These are phyloP conservation scores for Cokeromyces recurvatus DNA, from an alignment of 371 early-diverging fungal species.

Conservation along the genomic window DNA sequence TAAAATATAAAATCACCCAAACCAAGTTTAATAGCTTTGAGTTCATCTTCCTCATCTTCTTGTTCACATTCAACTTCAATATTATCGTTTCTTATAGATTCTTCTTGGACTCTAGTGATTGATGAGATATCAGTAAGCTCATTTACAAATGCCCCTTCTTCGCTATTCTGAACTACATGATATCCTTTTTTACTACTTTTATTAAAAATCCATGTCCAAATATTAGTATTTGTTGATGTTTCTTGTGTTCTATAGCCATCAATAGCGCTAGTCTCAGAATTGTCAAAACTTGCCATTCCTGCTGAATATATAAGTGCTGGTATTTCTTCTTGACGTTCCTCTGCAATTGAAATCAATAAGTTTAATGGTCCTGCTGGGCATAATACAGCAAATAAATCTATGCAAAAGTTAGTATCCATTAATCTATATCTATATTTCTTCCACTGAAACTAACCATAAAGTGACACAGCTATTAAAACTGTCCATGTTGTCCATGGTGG, in stretches of 20 bases:
- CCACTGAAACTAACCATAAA: slow-evolving; percentile 10
- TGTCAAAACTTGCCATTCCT: slow-evolving; percentile 19
- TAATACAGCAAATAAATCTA: slow-evolving; percentile 15
- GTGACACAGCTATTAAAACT: slow-evolving; percentile 17
- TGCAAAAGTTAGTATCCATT: no score
- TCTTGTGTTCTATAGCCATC: slow-evolving; percentile 10
- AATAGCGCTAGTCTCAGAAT: background rate
- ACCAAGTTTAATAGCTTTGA: slow-evolving; percentile 19
- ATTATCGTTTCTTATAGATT: no score
- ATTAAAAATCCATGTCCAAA: slow-evolving; percentile 2
- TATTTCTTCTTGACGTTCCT: slow-evolving; percentile 18
- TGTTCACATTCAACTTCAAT: background rate
- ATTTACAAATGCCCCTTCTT: background rate
- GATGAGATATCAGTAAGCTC: background rate
- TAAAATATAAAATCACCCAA: slow-evolving; percentile 24
- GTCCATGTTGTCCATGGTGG: slow-evolving; percentile 25
- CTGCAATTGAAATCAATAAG: slow-evolving; percentile 15
- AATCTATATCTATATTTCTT: no score
- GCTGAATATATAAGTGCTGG: slow-evolving; percentile 20
- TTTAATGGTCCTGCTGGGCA: slow-evolving; percentile 16
- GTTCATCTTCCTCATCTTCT: slow-evolving; percentile 5
- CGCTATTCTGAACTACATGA: background rate
- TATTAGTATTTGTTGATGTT: background rate
- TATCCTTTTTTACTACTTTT: slow-evolving; percentile 1
- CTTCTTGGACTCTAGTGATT: background rate